These are phyloP conservation scores for Dorcoceras hygrometricum DNA, from an alignment of 257 asterid genomes.

Conservation along the genomic window DNA sequence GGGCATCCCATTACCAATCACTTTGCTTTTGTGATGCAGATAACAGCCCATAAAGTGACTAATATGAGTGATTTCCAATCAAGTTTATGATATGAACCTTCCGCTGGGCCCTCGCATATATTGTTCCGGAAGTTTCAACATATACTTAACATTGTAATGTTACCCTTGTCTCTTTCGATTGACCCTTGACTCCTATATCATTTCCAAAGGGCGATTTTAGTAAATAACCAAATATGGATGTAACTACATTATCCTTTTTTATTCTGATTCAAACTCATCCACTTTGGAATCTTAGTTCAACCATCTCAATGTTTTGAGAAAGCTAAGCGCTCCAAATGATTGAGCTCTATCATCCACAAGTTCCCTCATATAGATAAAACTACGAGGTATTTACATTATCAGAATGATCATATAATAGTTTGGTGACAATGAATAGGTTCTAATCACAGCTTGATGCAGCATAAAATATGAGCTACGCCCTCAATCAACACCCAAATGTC, in stretches of 20 bases:
- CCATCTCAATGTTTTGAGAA: slow-evolving; percentile 1
- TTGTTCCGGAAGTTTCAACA: background rate
- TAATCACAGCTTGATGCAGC: background rate
- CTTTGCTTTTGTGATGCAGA: no score
- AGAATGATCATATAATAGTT: no score
- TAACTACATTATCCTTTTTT: no score
- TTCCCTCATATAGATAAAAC: background rate
- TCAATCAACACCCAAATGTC: no score
- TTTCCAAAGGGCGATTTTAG: no score
- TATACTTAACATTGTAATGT: background rate
- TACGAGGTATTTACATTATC: no score
- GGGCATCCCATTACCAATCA: no score
- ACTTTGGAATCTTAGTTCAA: background rate
- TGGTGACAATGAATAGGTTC: background rate
- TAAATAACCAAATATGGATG: no score
- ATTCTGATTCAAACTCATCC: no score
- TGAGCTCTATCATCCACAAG: background rate
- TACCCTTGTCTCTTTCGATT: background rate
- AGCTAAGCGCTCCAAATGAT: background rate
- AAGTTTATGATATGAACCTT: background rate
- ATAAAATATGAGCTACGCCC: no score
- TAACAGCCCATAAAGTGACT: no score
- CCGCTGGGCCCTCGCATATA: background rate
- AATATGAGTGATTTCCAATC: background rate
- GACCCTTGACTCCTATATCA: background rate